phyloP scores from a whole-genome alignment of 73 alveolate genomes.

The Diophrys appendiculata region DNA sequence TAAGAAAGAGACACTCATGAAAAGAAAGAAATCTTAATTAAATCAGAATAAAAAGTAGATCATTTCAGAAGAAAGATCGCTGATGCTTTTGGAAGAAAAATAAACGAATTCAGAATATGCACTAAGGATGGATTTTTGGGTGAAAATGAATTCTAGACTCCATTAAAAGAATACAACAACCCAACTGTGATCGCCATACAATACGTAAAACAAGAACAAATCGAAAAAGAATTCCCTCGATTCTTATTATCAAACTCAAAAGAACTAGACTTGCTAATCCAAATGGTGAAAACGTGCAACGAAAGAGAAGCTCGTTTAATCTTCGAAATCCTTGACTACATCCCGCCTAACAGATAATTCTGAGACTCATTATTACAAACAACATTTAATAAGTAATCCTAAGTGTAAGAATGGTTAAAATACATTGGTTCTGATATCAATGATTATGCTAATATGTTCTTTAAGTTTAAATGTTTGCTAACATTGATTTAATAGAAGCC shows the following conservation, averaged over 20 bases:
- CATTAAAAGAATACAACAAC: slow-evolving; percentile 28
- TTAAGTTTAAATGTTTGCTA: neutral
- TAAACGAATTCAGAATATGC: slow-evolving; percentile 42
- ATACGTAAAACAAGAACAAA: slow-evolving; percentile 16
- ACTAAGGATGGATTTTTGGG: slow-evolving; percentile 39
- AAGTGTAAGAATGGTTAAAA: neutral
- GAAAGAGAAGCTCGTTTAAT: slow-evolving; percentile 35
- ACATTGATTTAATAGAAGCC: neutral
- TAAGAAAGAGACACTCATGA: too few species aligned
- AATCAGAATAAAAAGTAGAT: slow-evolving; percentile 6
- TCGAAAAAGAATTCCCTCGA: slow-evolving; percentile 59
- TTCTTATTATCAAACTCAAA: slow-evolving; percentile 25
- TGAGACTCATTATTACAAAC: slow-evolving; percentile 1
- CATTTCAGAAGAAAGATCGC: slow-evolving; percentile 33
- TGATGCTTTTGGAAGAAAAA: slow-evolving; percentile 30
- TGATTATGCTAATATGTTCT: neutral
- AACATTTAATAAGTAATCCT: neutral
- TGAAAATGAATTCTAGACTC: slow-evolving; percentile 24
- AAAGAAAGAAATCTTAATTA: neutral
- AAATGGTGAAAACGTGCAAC: slow-evolving; percentile 2
- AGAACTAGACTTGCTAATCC: slow-evolving; percentile 12
- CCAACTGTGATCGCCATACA: slow-evolving; percentile 15
- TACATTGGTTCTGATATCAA: slow-evolving; percentile 6
- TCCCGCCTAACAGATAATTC: slow-evolving; percentile 19
- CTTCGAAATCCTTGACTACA: slow-evolving; percentile 14